These are phyloP conservation scores for Wallemia ichthyophaga DNA, from an alignment of 1,284 basidiomycete genomes.

Conservation along the genomic window DNA sequence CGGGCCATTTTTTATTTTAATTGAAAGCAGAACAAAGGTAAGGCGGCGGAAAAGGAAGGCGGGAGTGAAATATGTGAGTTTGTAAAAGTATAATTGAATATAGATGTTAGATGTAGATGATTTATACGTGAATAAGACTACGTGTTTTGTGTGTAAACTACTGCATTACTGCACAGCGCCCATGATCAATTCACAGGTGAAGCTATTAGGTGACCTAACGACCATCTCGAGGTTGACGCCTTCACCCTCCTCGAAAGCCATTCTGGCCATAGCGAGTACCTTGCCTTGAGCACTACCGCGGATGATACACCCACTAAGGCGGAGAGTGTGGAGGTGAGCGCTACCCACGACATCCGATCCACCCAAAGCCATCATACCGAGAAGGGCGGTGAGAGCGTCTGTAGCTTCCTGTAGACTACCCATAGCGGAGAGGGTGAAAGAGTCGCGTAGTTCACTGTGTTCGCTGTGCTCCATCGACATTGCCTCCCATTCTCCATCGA, in stretches of 20 bases:
- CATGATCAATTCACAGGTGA: conserved; percentile 60
- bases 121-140: too few relatives aligned
- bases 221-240: conserved; percentile 87
- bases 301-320: conserved; percentile 58
- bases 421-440: conserved; percentile 64
- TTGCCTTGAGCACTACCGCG: conserved; percentile 50
- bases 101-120: too few relatives aligned
- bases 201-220: too few relatives aligned
- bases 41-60: too few relatives aligned
- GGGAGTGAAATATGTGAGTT: too few relatives aligned
- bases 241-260: conserved; percentile 67
- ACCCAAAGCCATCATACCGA: conserved; percentile 88
- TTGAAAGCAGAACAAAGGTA: too few relatives aligned
- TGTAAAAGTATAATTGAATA: too few relatives aligned
- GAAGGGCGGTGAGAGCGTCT: conserved; percentile 68
- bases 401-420: conserved; percentile 86
- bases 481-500: conserved; percentile 86
- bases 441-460: too few relatives aligned
- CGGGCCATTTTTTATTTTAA: too few relatives aligned
- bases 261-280: conserved; percentile 69
- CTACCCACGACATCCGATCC: conserved; percentile 54
- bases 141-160: too few relatives aligned
- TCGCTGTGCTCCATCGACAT: too few relatives aligned
- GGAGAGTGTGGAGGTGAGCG: conserved; percentile 71
- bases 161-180: conserved; percentile 57